Evolutionary conservation across 2,329 filamentous ascomycete species (phyloP).

Genomic region (Cordyceps cateniannulata): DNA sequence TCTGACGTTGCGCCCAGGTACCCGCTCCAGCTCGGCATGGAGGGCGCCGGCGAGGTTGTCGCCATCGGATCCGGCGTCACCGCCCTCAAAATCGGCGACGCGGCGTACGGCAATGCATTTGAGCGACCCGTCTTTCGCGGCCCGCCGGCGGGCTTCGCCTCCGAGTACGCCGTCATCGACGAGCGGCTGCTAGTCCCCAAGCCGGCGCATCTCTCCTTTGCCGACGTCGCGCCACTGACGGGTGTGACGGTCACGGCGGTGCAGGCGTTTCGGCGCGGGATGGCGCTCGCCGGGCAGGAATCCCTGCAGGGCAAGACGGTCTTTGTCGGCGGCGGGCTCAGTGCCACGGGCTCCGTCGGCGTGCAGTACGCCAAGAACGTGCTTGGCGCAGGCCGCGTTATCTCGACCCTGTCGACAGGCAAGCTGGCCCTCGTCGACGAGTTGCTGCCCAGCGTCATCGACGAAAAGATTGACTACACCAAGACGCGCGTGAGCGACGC

Average conservation of each 20-base stretch:
- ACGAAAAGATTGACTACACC: slow-evolving; percentile 47
- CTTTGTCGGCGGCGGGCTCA: slow-evolving; percentile 43
- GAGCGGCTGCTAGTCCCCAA: slow-evolving; percentile 30
- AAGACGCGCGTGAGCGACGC: slow-evolving; percentile 33
- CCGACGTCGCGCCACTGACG: slow-evolving; percentile 31
- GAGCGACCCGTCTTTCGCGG: slow-evolving; percentile 30
- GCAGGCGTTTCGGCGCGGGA: slow-evolving; percentile 35
- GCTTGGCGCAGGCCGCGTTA: too few species aligned
- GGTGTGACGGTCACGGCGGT: slow-evolving; percentile 35
- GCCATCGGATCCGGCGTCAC: slow-evolving; percentile 23
- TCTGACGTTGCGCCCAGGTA: slow-evolving; percentile 17
- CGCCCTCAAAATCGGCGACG: slow-evolving; percentile 26
- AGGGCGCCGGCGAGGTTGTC: slow-evolving; percentile 28
- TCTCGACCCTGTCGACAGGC: too few species aligned
- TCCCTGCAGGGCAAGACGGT: slow-evolving; percentile 43
- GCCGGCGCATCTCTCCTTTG: slow-evolving; percentile 25
- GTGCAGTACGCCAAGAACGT: slow-evolving; percentile 41
- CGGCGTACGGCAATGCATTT: slow-evolving; percentile 32
- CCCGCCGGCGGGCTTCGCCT: slow-evolving; percentile 26
- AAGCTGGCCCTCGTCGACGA: slow-evolving; percentile 34
- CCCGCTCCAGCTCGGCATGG: slow-evolving; percentile 21
- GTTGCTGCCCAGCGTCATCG: slow-evolving; percentile 36
- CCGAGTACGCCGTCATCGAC: slow-evolving; percentile 33
- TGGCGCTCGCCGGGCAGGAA: slow-evolving; percentile 29
- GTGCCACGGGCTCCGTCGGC: slow-evolving; percentile 38